These are phyloP conservation scores for Tulasnella sp. DNA, from an alignment of 768 basidiomycete species.

Conservation along the genomic window DNA sequence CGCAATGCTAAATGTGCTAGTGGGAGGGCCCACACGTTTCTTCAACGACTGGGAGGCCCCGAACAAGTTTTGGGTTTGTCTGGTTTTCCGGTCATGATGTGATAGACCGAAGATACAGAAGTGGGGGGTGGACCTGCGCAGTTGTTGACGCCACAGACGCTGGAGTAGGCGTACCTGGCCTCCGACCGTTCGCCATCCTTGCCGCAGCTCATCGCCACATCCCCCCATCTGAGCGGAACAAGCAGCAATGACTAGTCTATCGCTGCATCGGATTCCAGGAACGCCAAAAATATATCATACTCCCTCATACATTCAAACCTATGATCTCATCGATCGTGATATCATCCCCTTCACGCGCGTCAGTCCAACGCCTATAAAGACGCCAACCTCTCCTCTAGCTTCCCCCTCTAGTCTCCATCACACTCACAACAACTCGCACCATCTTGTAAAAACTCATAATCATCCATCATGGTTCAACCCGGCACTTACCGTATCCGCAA, in stretches of 20 bases:
- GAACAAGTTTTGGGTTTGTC: neutral
- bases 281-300: neutral
- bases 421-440: neutral
- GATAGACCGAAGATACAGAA: neutral
- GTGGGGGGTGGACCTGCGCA: neutral
- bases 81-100: neutral
- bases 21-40: too few relatives aligned
- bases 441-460: neutral
- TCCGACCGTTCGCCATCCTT: neutral
- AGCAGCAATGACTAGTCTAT: neutral
- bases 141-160: neutral
- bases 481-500: conserved; percentile 1
- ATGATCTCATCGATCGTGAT: too few relatives aligned
- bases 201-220: neutral
- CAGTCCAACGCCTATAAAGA: neutral
- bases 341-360: too few relatives aligned
- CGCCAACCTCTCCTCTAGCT: neutral
- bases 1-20: neutral
- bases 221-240: neutral
- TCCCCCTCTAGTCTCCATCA: neutral
- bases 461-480: neutral
- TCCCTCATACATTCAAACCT: neutral
- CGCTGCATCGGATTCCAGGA: neutral
- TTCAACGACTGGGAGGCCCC: too few relatives aligned
- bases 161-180: neutral